Conservation (phyloP, 208 protist species). For the Leishmania tarentolae region DNA sequence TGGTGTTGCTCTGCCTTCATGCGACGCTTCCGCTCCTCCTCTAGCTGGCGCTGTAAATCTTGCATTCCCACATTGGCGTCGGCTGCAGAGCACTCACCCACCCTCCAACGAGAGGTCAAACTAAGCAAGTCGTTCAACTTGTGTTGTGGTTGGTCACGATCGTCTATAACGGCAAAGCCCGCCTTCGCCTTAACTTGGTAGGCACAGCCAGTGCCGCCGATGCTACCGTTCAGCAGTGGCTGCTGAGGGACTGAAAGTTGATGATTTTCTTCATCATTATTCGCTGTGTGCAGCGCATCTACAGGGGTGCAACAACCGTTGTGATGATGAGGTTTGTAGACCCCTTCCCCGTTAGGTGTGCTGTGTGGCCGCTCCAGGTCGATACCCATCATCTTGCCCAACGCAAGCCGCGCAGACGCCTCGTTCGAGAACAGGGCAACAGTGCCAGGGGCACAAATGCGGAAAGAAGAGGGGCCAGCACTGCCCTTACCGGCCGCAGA, state of each 20-base stretch:
- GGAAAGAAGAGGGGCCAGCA: background rate
- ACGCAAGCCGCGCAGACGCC: slow-evolving; percentile 36
- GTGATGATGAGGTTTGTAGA: background rate
- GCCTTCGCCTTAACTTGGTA: background rate
- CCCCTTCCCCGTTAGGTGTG: no score
- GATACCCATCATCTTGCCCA: slow-evolving; percentile 9
- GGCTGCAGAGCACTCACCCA: background rate
- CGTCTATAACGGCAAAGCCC: no score
- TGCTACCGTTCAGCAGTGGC: background rate
- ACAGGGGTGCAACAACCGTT: slow-evolving; percentile 6
- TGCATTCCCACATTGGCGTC: background rate
- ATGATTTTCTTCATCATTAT: background rate
- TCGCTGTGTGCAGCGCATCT: background rate
- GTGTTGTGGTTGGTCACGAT: background rate
- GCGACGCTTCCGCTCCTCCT: slow-evolving; percentile 9
- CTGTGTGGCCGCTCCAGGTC: background rate
- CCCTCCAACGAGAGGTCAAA: slow-evolving; percentile 1
- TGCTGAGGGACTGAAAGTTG: background rate
- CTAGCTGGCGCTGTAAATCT: slow-evolving; percentile 21
- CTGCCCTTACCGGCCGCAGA: background rate
- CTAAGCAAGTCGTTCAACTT: background rate
- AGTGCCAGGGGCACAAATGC: background rate
- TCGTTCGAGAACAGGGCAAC: slow-evolving; percentile 52
- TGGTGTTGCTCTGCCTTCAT: slow-evolving; percentile 14
- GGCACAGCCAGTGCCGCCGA: no score